Evolutionary conservation across 2,329 filamentous ascomycete genomes (phyloP).

Genomic region (Bipolaris sorokiniana): DNA sequence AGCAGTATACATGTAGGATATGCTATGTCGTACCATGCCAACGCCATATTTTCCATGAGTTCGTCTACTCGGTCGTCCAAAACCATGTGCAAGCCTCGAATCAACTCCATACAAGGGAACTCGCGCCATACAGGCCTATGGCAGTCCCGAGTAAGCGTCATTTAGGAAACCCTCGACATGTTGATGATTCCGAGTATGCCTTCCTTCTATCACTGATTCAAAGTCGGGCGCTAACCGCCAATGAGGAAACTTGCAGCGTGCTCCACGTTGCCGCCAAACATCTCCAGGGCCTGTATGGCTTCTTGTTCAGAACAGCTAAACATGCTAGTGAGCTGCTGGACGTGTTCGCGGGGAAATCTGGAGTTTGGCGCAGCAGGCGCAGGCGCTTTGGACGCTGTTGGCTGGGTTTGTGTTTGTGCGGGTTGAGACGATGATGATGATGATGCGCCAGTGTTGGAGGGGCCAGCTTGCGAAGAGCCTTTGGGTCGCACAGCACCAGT

Average conservation of each 20-base stretch:
- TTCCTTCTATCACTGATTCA: not conserved
- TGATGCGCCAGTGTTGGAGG: constrained; percentile 24
- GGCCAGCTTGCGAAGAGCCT: constrained; percentile 42
- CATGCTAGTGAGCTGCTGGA: constrained; percentile 77
- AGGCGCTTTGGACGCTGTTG: constrained; percentile 20
- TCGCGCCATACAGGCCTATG: not conserved
- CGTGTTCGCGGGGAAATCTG: constrained; percentile 65
- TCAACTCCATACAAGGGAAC: not conserved
- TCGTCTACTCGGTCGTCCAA: not conserved
- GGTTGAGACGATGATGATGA: constrained; percentile 20
- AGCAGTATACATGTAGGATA: not conserved
- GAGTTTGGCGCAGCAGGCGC: constrained; percentile 17
- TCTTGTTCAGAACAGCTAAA: constrained; percentile 74
- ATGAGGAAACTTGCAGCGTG: constrained; percentile 84
- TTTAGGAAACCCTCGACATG: not conserved
- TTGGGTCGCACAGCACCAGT: constrained; percentile 76
- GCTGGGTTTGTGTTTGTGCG: constrained; percentile 22
- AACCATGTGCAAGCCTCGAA: not conserved
- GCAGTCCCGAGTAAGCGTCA: not conserved
- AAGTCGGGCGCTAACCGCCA: not conserved
- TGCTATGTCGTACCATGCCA: not conserved
- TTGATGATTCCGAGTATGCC: not conserved
- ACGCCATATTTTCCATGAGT: not conserved
- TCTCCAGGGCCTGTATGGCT: constrained; percentile 80
- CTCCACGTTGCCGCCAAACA: constrained; percentile 84